Conservation (phyloP, 179 eudicot genomes). For the Spergularia azorica region DNA sequence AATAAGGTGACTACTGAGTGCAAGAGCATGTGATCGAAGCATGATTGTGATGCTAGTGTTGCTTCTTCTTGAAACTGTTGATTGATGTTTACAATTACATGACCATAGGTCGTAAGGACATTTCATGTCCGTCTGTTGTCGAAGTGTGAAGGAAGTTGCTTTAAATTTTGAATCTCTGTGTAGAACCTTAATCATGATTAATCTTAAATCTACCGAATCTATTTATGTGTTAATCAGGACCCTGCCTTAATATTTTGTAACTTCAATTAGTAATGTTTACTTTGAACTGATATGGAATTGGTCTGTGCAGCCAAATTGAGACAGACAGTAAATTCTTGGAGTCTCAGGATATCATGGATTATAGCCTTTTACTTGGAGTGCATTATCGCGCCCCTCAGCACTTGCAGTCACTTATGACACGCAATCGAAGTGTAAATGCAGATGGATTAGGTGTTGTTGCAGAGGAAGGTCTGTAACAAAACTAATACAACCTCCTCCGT, state of each 20-base stretch:
- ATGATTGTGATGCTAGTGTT: no score
- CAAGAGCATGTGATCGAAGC: not conserved
- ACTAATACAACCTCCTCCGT: not conserved
- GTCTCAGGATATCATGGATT: conserved; percentile 90
- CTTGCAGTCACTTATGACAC: conserved; percentile 50
- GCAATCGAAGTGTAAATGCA: conserved; percentile 37
- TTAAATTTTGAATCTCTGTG: no score
- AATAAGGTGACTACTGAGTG: not conserved
- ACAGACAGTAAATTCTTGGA: conserved; percentile 89
- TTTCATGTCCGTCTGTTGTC: no score
- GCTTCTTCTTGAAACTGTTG: no score
- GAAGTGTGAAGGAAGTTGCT: no score
- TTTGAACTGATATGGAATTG: conserved; percentile 5
- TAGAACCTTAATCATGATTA: no score
- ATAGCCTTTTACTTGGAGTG: conserved; percentile 93
- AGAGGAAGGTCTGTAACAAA: conserved; percentile 64
- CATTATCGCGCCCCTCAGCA: conserved; percentile 97
- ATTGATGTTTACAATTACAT: no score
- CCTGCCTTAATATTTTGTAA: not conserved
- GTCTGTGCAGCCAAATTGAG: conserved; percentile 79
- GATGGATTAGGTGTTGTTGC: conserved; percentile 82
- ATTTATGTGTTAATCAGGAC: not conserved
- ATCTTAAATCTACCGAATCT: conserved; percentile 12
- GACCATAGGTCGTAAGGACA: no score
- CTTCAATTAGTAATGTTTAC: not conserved